Conservation (phyloP, 345 rosid species). For the Camelina sativa region DNA sequence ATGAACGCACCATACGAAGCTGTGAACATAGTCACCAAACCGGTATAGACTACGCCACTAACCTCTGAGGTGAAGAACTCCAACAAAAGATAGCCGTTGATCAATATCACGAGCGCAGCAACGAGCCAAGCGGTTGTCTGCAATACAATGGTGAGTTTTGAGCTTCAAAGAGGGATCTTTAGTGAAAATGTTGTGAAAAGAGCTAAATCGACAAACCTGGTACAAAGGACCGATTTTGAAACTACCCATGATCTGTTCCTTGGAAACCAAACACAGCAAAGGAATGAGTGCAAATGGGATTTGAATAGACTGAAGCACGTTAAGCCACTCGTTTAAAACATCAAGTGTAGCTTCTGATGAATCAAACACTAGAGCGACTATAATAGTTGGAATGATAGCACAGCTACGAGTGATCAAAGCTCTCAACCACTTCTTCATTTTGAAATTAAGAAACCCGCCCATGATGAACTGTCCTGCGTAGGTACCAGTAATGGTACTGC, state of each 20-base stretch:
- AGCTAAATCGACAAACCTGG: constrained; percentile 56
- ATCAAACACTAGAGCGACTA: constrained; percentile 80
- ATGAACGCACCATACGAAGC: constrained; percentile 70
- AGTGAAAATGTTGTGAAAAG: background rate
- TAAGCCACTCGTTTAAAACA: constrained; percentile 85
- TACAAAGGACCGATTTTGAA: constrained; percentile 76
- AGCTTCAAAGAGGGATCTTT: background rate
- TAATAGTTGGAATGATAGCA: constrained; percentile 83
- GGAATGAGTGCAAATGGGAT: constrained; percentile 94
- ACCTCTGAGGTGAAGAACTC: constrained; percentile 79
- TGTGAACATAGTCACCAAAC: constrained; percentile 48
- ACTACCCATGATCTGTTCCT: constrained; percentile 81
- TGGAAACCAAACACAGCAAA: constrained; percentile 79
- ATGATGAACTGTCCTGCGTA: constrained; percentile 96
- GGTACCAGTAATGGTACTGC: constrained; percentile 93
- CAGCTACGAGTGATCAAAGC: constrained; percentile 90
- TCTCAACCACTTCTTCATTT: constrained; percentile 92
- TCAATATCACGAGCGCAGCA: constrained; percentile 77
- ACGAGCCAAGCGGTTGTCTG: constrained; percentile 84
- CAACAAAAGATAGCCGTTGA: constrained; percentile 80
- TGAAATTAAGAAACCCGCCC: constrained; percentile 92
- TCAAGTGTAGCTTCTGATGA: constrained; percentile 70
- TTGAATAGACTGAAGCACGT: constrained; percentile 85
- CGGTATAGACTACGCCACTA: constrained; percentile 49
- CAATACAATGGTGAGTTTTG: constrained; percentile 8